Evolutionary conservation across 2,329 filamentous ascomycete species (phyloP), one percentile per base, ranked within the genome.

Genomic region (Beauveria bassiana): DNA sequence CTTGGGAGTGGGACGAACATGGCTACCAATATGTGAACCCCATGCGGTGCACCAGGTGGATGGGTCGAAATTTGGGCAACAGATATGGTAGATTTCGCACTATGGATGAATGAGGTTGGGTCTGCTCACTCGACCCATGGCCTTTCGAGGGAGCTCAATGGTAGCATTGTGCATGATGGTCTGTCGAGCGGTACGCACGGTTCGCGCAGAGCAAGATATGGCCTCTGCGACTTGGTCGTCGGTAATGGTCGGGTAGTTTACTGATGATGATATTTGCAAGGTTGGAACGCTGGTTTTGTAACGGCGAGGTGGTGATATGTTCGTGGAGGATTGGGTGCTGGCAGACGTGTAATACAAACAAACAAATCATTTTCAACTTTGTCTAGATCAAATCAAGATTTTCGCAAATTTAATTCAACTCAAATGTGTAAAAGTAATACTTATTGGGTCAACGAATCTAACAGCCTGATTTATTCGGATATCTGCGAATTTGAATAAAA

Each of bases 141-240:
- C 42, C 46, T 52, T 51, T 34, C 46, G 61, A 20, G 61, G 54
- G 18, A 45, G 54, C 18, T 51, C 46, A 20, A 59, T 62, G n/a
- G 53, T 59, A 47, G 53, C 38, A 59, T 62, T 24, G 54, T 43
- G 6, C 12, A 52, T 54, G 31, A 53, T 62, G 31, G 47, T 62
- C n/a, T 34, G 10, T 52, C 46, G 54, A 24, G 61, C 47, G 38
- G 8, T 38, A 26, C 47, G 26, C 18, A 59, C n/a, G 18, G 47
- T 62, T 59, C 24, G 61, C 12, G 38, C 22, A 47, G 45, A 47
- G 40, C 40, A 18, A 18, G 18, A 18, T 42, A 9, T 42, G 18
- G 40, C 9, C 18, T n/a, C 5, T n/a, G 40, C 40, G 8, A 42
- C n/a, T 42, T 42, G 40, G 2, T 42, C 40, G 5, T 42, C 40